These are phyloP conservation scores for Ensete glaucum DNA, from an alignment of 176 grass and related monocot genomes.

Conservation along the genomic window DNA sequence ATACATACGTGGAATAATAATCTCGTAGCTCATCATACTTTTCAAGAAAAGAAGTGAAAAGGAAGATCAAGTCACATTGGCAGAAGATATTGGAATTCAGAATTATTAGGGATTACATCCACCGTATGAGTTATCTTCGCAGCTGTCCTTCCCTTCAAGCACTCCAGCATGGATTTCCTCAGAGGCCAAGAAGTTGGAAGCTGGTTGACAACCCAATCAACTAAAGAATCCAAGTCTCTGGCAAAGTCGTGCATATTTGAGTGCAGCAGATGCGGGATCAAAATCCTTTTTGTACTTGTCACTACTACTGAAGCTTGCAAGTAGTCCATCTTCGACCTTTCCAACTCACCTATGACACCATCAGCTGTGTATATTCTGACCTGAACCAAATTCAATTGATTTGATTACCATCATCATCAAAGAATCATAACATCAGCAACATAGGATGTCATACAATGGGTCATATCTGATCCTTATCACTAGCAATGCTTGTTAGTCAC, in stretches of 20 bases:
- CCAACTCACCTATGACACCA: conserved; percentile 40
- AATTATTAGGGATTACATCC: conserved; percentile 47
- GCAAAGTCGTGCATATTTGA: conserved; percentile 65
- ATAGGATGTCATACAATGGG: neutral
- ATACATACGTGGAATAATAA: neutral
- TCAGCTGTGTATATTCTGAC: conserved; percentile 69
- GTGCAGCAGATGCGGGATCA: conserved; percentile 60
- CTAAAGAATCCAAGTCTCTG: conserved; percentile 44
- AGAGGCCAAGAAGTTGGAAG: conserved; percentile 86
- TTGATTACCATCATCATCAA: neutral
- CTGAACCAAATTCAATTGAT: conserved; percentile 24
- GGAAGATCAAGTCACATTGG: conserved; percentile 31
- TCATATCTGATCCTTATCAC: neutral
- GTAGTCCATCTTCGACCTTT: conserved; percentile 83
- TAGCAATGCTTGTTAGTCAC: neutral
- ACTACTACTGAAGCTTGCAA: conserved; percentile 77
- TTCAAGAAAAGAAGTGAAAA: neutral
- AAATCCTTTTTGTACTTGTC: conserved; percentile 39
- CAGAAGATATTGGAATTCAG: conserved; percentile 71
- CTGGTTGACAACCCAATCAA: conserved; percentile 69
- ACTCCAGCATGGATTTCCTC: conserved; percentile 83
- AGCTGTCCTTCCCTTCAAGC: conserved; percentile 32
- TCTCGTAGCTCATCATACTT: neutral
- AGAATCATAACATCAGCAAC: neutral
- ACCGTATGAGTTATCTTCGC: conserved; percentile 28